phyloP scores from a whole-genome alignment of 2,329 filamentous ascomycete genomes.

The Truncatella angustata region DNA sequence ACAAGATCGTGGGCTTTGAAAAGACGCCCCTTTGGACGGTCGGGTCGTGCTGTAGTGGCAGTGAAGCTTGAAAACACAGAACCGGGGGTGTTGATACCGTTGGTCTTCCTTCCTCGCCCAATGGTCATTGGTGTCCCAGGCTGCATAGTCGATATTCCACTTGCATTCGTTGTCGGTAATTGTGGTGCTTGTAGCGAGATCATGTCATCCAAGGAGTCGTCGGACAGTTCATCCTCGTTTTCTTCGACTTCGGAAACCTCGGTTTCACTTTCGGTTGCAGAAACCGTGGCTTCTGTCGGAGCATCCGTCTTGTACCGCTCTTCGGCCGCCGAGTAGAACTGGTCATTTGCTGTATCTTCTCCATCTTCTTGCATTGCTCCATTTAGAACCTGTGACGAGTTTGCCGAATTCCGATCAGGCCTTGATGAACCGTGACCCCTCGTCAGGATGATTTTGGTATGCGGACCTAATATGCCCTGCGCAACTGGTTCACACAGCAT shows the following conservation, averaged over 20 bases:
- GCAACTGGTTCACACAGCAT: conserved; percentile 92
- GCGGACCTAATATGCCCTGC: conserved; percentile 75
- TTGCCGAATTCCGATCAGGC: conserved; percentile 44
- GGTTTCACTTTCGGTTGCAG: conserved; percentile 60
- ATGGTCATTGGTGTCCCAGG: conserved; percentile 77
- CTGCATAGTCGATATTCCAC: conserved; percentile 75
- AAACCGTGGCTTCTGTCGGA: conserved; percentile 57
- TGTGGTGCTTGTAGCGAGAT: conserved; percentile 83
- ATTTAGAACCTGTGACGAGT: conserved; percentile 53
- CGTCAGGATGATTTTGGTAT: conserved; percentile 81
- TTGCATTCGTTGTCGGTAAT: conserved; percentile 73
- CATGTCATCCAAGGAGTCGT: conserved; percentile 90
- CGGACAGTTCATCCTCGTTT: conserved; percentile 74
- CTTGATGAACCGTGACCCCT: conserved; percentile 59
- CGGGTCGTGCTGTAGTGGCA: conserved; percentile 73
- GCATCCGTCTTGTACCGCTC: conserved; percentile 64
- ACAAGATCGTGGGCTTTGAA: conserved; percentile 83
- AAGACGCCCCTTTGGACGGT: conserved; percentile 70
- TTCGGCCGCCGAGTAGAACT: conserved; percentile 90
- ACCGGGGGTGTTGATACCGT: conserved; percentile 77
- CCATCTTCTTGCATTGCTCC: conserved; percentile 63
- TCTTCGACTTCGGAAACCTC: conserved; percentile 59
- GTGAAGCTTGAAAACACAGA: conserved; percentile 91
- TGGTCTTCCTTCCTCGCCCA: conserved; percentile 62
- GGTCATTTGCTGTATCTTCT: conserved; percentile 83